Percentiles rank a stretch among this genome's conserved stretches.
Evolutionary conservation across 1,284 basidiomycete genomes (phyloP).

Genomic region (Jaminaea rosea): DNA sequence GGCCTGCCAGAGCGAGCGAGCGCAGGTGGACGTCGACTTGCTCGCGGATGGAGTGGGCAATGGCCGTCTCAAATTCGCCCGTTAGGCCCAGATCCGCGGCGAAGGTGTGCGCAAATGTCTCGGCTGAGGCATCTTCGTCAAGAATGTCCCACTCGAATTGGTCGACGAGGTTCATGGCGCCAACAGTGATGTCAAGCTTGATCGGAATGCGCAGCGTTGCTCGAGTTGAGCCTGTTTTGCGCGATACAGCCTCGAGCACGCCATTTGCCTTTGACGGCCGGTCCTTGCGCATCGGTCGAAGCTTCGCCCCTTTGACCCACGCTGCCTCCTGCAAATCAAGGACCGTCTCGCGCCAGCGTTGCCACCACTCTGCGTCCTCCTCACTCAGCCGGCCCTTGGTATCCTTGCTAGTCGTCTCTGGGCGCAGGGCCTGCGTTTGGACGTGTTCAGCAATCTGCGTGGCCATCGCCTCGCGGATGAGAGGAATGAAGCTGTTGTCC

Average conservation of each 20-base stretch:
- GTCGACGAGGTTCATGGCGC: slow-evolving; percentile 85
- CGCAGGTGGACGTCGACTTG: slow-evolving; percentile 87
- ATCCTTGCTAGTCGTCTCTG: background rate
- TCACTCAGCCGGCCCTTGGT: slow-evolving; percentile 7
- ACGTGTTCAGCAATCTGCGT: slow-evolving; percentile 71
- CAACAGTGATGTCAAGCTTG: slow-evolving; percentile 94
- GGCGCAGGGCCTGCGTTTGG: slow-evolving; percentile 29
- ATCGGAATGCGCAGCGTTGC: slow-evolving; percentile 78
- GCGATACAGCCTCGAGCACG: slow-evolving; percentile 46
- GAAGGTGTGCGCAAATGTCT: slow-evolving; percentile 84
- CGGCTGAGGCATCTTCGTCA: slow-evolving; percentile 68
- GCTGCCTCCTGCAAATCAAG: slow-evolving; percentile 2
- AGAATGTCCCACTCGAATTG: slow-evolving; percentile 98
- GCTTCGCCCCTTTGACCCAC: background rate
- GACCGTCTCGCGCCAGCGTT: slow-evolving; percentile 6
- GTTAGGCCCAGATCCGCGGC: slow-evolving; percentile 76
- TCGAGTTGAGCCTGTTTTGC: slow-evolving; percentile 56
- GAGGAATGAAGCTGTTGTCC: slow-evolving; percentile 57
- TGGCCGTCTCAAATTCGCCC: slow-evolving; percentile 80
- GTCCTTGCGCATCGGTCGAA: slow-evolving; percentile 19
- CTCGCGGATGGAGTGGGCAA: slow-evolving; percentile 90
- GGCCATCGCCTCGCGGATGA: slow-evolving; percentile 75
- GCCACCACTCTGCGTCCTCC: slow-evolving; percentile 17
- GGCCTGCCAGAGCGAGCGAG: slow-evolving; percentile 81
- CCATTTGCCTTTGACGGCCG: slow-evolving; percentile 39